A percentile compares a stretch with the other conserved stretches of the same genome.
Conservation (phyloP, 225 moss, liverwort and hornwort species). For the Climacium dendroides region DNA sequence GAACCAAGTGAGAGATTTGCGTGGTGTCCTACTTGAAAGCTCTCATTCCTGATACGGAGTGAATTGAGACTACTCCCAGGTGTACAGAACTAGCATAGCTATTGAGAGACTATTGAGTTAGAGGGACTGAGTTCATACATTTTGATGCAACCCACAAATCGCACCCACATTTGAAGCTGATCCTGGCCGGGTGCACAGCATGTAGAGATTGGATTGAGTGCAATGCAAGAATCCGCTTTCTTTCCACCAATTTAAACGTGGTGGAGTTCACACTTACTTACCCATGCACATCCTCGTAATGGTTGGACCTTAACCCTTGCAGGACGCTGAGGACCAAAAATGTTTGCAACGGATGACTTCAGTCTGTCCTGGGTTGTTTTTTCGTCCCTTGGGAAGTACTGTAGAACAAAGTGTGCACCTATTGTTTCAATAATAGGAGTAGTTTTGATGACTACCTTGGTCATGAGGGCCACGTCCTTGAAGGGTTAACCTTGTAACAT, state of each 20-base stretch:
- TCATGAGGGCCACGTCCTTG: too few species aligned
- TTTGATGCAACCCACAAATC: not conserved
- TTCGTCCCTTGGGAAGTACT: too few species aligned
- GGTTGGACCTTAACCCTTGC: not conserved
- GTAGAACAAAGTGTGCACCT: too few species aligned
- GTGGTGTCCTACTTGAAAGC: not conserved
- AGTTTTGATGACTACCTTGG: too few species aligned
- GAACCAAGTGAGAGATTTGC: not conserved
- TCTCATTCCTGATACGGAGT: not conserved
- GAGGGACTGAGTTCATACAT: not conserved
- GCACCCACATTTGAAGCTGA: not conserved
- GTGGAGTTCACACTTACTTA: not conserved
- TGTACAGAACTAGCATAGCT: not conserved
- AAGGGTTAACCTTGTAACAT: too few species aligned
- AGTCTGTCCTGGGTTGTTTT: too few species aligned
- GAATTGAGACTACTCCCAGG: not conserved
- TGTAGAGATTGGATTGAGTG: not conserved
- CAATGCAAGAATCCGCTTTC: not conserved
- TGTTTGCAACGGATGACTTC: too few species aligned
- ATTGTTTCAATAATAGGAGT: too few species aligned
- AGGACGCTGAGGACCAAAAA: too few species aligned
- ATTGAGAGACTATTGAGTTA: not conserved
- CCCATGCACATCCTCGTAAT: not conserved
- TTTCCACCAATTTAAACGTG: not conserved
- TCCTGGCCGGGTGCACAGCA: not conserved